Evolutionary conservation across 495 filamentous ascomycete species (phyloP), one percentile per base, ranked within the genome.

Genomic region (Amphirosellinia nigrospora): DNA sequence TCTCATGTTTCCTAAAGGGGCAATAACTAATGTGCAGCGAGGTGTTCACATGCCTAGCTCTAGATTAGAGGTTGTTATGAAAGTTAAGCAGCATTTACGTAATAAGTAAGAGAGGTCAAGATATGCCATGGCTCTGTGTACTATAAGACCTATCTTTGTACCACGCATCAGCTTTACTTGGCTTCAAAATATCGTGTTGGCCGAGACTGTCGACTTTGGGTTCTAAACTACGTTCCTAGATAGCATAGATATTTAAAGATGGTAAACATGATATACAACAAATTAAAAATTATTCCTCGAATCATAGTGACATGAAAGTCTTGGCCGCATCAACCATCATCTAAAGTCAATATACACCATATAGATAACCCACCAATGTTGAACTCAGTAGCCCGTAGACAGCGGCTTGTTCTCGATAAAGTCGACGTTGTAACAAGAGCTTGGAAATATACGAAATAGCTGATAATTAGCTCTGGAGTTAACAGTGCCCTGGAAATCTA

Each of bases 1-100:
- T 48, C 19, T 64, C 45, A 46, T 50, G n/a, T n/a, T n/a, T n/a
- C 62, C 39, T 46, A 46, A 36, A 58, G 32, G n/a, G 16, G 19
- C 21, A 21, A n/a, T 36, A 21, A 21, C 34, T 58, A 8, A 36
- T 58, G 34, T 21, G 6, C 7, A n/a, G 30, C 11, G 7, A 58
- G 16, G 16, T 7, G 6, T 30, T 21, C 55, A 21, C 7, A 36
- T 3, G 9, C 9, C 32, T 53, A 8, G 3, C 16, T 11, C 30
- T 4, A 36, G 55, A 58, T 58, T 36, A 58, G 55, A 16, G 32
- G 36, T 5, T 36, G 19, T 9, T 4, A 21, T 36, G 3, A 32
- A n/a, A 13, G n/a, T 21, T 10, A 36, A 36, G 30, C 13, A 36
- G 1, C 48, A 11, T 52, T 26, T 5, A 0, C 13, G 45, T 48